Base-by-base conservation (phyloP, 2,329 filamentous ascomycete genomes). In the Hypoxylon sp. region DNA sequence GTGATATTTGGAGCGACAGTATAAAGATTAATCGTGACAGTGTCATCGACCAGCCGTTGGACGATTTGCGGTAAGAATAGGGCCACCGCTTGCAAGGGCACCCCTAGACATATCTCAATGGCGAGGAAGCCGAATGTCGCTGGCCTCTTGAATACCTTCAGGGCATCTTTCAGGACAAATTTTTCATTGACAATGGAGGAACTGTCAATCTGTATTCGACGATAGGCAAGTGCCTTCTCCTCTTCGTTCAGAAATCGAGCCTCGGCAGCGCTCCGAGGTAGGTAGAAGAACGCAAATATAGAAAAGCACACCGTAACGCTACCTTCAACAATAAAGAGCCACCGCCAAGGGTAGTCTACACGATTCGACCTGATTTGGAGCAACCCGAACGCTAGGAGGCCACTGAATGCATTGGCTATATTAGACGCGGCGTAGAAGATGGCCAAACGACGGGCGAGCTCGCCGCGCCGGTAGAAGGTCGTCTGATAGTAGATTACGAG, bases 1-100 rank as follows among this genome's bases (percentile, higher is more conserved):
- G 87, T 87, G 46, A 93, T 84, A 71, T 94, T 95, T 1, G 92
- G 92, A 0, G 92, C 92, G 0, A 95, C 91, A 0, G 92, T 94
- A 78, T 92, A 93, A 0, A 95, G 83, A 72, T 96, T 95, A 0
- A 91, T 93, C 75, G 83, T 84, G 70, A 87, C 78, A 2, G 81
- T 79, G 40, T 78, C 77, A 67, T 81, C 83, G 2, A 81, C 80
- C 1, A 87, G 76, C 3, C 83, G 78, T 63, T 78, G 75, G 16
- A 87, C 81, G 69, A 87, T 87, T 70, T 87, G 84, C 0, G 85
- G 85, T 59, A 87, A 73, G 74, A 86, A 87, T 2, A 87, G 78
- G 1, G 77, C 73, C 14, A 88, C 85, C 3, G 80, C 83, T 74
- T 87, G 85, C 7, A 88, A 76, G 0, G 85, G 85, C 3, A 88